Percentiles rank a stretch among this genome's conserved stretches.
Conservation (phyloP, 2,329 filamentous ascomycete species). For the Piedraia hortae region DNA sequence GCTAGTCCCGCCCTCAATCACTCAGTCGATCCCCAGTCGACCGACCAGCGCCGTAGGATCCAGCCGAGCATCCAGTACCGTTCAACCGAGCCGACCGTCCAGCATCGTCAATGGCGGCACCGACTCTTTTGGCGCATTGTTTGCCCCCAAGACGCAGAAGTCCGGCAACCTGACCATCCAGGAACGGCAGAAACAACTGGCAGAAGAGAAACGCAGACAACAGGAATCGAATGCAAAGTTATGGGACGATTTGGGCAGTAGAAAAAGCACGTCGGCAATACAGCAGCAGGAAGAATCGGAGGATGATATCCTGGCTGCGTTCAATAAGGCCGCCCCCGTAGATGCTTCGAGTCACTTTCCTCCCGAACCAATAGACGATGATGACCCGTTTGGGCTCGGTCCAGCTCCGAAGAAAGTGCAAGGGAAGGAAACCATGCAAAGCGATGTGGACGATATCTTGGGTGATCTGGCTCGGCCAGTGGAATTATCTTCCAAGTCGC, state of each 20-base stretch:
- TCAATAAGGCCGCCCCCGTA: slow-evolving; percentile 28
- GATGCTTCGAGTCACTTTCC: slow-evolving; percentile 32
- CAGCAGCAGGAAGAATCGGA: slow-evolving; percentile 7
- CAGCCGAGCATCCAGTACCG: slow-evolving; percentile 15
- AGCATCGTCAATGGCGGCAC: slow-evolving; percentile 17
- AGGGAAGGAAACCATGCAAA: slow-evolving; percentile 6
- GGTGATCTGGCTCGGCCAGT: slow-evolving; percentile 32
- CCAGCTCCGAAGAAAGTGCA: slow-evolving; percentile 5
- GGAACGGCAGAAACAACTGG: slow-evolving; percentile 38
- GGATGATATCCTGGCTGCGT: slow-evolving; percentile 31
- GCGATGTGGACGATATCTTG: slow-evolving; percentile 32
- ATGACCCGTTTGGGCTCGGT: slow-evolving; percentile 66
- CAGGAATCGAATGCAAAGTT: slow-evolving; percentile 45
- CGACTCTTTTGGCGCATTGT: slow-evolving; percentile 56
- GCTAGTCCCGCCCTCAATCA: too few species aligned
- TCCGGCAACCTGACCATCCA: slow-evolving; percentile 37
- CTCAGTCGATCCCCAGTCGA: too few species aligned
- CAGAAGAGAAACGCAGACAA: slow-evolving; percentile 52
- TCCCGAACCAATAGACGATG: slow-evolving; percentile 28
- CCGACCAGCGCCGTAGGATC: slow-evolving; percentile 14
- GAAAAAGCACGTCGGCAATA: slow-evolving; percentile 16
- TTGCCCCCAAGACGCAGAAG: slow-evolving; percentile 35
- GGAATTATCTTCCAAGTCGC: slow-evolving; percentile 15
- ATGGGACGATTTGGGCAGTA: slow-evolving; percentile 44
- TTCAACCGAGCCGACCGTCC: slow-evolving; percentile 15